Evolutionary conservation across 1,139 yeast species (phyloP).

Genomic region (Debaryomyces subglobosus): DNA sequence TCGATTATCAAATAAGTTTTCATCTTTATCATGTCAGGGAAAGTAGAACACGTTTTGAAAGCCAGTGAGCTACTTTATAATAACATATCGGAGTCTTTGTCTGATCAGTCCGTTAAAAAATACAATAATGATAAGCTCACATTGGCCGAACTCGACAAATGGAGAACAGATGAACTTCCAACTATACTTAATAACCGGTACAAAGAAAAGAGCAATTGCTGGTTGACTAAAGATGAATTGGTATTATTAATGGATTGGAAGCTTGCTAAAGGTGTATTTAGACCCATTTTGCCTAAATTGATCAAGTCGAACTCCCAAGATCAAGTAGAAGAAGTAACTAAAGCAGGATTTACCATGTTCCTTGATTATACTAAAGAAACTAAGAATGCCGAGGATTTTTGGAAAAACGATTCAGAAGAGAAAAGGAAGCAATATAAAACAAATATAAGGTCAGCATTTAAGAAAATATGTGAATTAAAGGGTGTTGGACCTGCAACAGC

Average conservation of each 20-base stretch:
- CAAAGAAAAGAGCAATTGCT: constrained; percentile 21
- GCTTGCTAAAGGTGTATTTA: constrained; percentile 49
- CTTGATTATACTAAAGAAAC: constrained; percentile 19
- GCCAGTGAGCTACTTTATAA: constrained; percentile 13
- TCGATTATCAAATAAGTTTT: neutral
- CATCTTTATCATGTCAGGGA: constrained; percentile 5
- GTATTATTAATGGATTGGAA: constrained; percentile 52
- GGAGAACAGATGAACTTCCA: constrained; percentile 38
- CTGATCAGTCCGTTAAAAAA: constrained; percentile 19
- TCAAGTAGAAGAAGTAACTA: constrained; percentile 31
- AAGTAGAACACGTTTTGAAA: constrained; percentile 7
- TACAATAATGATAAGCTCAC: constrained; percentile 27
- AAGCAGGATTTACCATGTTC: constrained; percentile 30
- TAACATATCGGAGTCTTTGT: constrained; percentile 14
- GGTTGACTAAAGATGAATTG: constrained; percentile 43
- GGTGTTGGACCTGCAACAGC: constrained; percentile 60
- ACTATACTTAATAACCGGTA: constrained; percentile 21
- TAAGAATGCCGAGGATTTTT: constrained; percentile 10
- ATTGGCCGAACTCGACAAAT: constrained; percentile 37
- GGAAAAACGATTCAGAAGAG: constrained; percentile 12
- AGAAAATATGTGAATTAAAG: constrained; percentile 34
- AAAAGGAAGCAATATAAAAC: constrained; percentile 18
- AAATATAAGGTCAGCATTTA: constrained; percentile 28
- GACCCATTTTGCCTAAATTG: constrained; percentile 48
- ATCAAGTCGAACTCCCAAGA: constrained; percentile 38